A percentile compares a stretch with the other conserved stretches of the same genome.
Conservation (phyloP, 257 asterid species). For the Paulownia fortunei region DNA sequence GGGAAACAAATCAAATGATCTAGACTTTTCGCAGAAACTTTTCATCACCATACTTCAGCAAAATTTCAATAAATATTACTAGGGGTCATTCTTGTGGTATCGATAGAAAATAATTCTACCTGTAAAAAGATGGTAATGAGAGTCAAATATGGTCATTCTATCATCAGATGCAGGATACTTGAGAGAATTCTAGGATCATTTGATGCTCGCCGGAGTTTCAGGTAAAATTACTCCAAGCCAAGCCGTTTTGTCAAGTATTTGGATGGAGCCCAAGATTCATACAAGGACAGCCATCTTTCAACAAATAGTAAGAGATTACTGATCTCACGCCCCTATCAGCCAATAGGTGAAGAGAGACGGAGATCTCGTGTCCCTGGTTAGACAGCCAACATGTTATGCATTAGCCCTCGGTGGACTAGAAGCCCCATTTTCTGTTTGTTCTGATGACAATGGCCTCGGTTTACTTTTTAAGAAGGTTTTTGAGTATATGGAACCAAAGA, state of each 20-base stretch:
- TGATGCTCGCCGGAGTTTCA: constrained; percentile 35
- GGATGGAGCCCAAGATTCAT: constrained; percentile 4
- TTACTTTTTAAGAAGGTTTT: constrained; percentile 66
- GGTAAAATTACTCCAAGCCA: constrained; percentile 43
- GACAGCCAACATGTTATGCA: constrained; percentile 25
- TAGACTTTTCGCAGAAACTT: not conserved
- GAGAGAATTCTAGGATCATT: constrained; percentile 23
- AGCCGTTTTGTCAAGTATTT: constrained; percentile 19
- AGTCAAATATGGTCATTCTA: constrained; percentile 28
- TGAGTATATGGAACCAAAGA: constrained; percentile 82
- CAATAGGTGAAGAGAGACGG: not conserved
- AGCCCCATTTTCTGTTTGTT: constrained; percentile 49
- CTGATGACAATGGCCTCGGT: constrained; percentile 45
- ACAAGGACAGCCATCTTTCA: constrained; percentile 24
- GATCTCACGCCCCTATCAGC: constrained; percentile 3
- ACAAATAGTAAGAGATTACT: constrained; percentile 29
- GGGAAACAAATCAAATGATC: not conserved
- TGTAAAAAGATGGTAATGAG: not conserved
- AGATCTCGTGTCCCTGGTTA: constrained; percentile 6
- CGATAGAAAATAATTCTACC: constrained; percentile 2
- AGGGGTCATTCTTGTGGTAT: constrained; percentile 8
- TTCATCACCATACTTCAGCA: not conserved
- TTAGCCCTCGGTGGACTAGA: constrained; percentile 55
- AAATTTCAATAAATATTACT: not conserved
- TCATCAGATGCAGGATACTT: constrained; percentile 32